Conservation (phyloP, 176 grass and related monocot species). For the Tuctoria greenei region DNA sequence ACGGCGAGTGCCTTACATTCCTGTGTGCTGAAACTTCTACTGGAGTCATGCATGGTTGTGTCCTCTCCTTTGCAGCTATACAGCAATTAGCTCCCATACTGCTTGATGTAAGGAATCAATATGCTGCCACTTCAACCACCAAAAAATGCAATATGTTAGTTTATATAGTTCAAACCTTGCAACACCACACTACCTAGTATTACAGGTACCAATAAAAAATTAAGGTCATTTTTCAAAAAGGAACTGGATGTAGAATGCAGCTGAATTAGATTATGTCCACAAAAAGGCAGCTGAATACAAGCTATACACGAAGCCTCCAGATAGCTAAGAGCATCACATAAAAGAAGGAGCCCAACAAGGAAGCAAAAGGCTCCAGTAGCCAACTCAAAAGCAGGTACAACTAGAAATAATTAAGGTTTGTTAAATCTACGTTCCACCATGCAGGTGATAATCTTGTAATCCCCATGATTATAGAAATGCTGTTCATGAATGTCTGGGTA, state of each 20-base stretch:
- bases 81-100: constrained; percentile 93
- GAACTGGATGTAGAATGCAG: constrained; percentile 4
- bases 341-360: neutral
- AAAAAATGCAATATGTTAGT: neutral
- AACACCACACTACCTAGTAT: neutral
- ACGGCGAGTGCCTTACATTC: constrained; percentile 75
- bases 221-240: constrained; percentile 37
- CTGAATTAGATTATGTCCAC: neutral
- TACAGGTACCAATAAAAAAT: constrained; percentile 10
- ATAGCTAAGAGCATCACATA: neutral
- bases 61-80: constrained; percentile 66
- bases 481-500: neutral
- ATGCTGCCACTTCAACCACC: constrained; percentile 25
- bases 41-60: constrained; percentile 47
- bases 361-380: neutral
- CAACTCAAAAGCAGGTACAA: neutral
- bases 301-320: constrained; percentile 1
- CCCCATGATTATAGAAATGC: neutral
- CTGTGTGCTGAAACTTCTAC: constrained; percentile 67
- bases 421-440: constrained; percentile 10
- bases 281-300: neutral
- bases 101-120: constrained; percentile 28
- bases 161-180: constrained; percentile 1
- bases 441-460: neutral
- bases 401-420: neutral